These are phyloP conservation scores for Diplotaxis tenuifolia DNA, from an alignment of 345 rosid species.

Conservation along the genomic window DNA sequence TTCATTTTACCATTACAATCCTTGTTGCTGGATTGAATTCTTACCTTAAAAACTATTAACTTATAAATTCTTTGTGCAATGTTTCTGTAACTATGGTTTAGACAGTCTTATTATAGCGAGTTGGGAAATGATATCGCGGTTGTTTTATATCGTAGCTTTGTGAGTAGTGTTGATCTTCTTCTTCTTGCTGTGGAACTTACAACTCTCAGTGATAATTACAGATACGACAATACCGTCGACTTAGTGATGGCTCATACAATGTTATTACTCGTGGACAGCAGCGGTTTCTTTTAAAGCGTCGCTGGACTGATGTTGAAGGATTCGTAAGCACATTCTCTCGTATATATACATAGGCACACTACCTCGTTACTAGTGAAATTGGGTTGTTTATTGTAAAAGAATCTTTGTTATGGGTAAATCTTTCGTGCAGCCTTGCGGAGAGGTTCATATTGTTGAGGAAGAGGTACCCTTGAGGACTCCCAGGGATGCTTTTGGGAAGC, in stretches of 20 bases:
- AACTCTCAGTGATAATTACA: conserved; percentile 30
- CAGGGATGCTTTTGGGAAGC: conserved; percentile 62
- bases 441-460: conserved; percentile 84
- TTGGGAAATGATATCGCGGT: not conserved
- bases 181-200: conserved; percentile 10
- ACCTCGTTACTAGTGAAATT: no score
- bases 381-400: not conserved
- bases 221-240: conserved; percentile 83
- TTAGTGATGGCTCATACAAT: conserved; percentile 84
- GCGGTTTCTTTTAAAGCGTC: conserved; percentile 68
- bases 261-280: conserved; percentile 93
- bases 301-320: conserved; percentile 87
- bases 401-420: conserved; percentile 23
- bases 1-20: not conserved
- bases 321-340: conserved; percentile 52
- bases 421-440: conserved; percentile 69
- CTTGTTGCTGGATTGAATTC: not conserved
- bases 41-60: not conserved
- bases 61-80: not conserved
- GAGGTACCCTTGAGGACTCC: conserved; percentile 80
- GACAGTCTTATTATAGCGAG: not conserved
- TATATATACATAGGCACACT: not conserved
- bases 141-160: not conserved
- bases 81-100: conserved; percentile 7
- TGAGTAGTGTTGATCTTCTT: not conserved